Percentiles rank a stretch among this genome's conserved stretches.
Conservation (phyloP, 1,284 basidiomycete genomes). For the Spongiforma sp. region DNA sequence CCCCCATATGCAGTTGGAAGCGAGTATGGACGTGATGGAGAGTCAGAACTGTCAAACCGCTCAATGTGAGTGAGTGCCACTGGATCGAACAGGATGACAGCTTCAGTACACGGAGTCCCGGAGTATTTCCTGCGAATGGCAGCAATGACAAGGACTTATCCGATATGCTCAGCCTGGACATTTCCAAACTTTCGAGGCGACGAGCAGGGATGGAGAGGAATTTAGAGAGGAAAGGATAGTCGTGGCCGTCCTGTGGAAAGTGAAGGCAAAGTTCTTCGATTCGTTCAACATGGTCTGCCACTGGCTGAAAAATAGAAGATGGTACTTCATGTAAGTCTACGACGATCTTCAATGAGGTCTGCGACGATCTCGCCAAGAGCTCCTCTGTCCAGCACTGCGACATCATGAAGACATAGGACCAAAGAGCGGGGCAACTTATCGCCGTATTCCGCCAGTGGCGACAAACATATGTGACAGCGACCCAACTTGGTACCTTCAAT, state of each 20-base stretch:
- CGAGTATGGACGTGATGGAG: too few species aligned
- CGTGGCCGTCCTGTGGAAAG: background rate
- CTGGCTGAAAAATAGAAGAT: background rate
- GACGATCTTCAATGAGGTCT: background rate
- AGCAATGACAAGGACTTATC: background rate
- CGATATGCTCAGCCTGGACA: background rate
- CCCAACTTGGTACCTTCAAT: background rate
- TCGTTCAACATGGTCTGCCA: background rate
- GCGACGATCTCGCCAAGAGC: background rate
- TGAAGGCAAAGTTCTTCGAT: background rate
- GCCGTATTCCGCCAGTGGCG: background rate
- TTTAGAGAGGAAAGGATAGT: background rate
- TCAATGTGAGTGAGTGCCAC: background rate
- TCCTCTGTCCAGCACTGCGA: background rate
- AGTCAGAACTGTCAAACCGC: background rate
- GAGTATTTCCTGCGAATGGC: background rate
- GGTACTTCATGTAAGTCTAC: background rate
- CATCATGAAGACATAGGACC: background rate
- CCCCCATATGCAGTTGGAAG: too few species aligned
- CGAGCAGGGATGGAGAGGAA: background rate
- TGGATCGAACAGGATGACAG: background rate
- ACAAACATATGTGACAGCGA: background rate
- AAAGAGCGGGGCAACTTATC: background rate
- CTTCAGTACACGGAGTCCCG: background rate
- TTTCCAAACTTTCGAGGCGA: background rate